phyloP scores from a whole-genome alignment of 1,139 yeast species.

The Nadsonia commutata region DNA sequence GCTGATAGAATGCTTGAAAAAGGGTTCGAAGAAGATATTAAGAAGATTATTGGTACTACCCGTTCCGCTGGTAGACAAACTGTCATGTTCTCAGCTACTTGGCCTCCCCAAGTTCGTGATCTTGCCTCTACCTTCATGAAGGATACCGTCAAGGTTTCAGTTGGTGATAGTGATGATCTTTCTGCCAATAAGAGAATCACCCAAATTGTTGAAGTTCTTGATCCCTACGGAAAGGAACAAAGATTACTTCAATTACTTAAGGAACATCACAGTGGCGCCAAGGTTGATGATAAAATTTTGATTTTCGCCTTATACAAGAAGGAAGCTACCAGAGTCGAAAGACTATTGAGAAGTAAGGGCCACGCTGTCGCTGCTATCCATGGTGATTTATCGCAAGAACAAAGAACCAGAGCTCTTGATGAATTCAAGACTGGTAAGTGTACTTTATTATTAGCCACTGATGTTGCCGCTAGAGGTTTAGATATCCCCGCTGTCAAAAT shows the following conservation, averaged over 20 bases:
- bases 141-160: conserved; percentile 70
- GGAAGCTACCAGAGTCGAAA: conserved; percentile 87
- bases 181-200: conserved; percentile 87
- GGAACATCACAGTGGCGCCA: conserved; percentile 56
- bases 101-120: conserved; percentile 89
- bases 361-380: conserved; percentile 84
- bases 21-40: conserved; percentile 95
- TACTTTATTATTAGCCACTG: conserved; percentile 79
- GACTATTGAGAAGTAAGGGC: conserved; percentile 54
- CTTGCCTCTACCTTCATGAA: conserved; percentile 80
- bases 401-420: conserved; percentile 76
- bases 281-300: conserved; percentile 58
- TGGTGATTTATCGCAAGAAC: conserved; percentile 87
- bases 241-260: conserved; percentile 55
- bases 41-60: conserved; percentile 52
- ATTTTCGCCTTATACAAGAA: conserved; percentile 91
- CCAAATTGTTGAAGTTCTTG: conserved; percentile 86
- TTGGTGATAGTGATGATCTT: conserved; percentile 89
- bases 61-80: conserved; percentile 49
- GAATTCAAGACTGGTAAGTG: conserved; percentile 73
- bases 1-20: conserved; percentile 97
- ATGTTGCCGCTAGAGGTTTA: conserved; percentile 97
- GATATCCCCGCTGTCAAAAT: conserved; percentile 96
- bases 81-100: conserved; percentile 77
- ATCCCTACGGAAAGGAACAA: conserved; percentile 69